These are phyloP conservation scores for Pleoardoris graminearum DNA, from an alignment of 2,329 filamentous ascomycete genomes.

Conservation along the genomic window DNA sequence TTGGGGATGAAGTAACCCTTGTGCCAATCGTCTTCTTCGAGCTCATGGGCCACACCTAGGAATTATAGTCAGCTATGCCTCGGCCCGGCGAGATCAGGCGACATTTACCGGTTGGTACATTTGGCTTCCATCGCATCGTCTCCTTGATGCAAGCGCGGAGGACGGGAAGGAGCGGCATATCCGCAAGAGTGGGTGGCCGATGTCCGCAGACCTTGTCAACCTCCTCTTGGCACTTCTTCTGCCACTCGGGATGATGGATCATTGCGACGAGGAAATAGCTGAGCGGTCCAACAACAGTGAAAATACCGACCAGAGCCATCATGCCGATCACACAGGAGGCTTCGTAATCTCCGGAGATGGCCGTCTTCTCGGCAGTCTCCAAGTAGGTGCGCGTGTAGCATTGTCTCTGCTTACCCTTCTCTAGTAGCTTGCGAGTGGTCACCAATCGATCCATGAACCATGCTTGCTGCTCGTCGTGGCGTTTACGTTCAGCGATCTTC, in stretches of 20 bases:
- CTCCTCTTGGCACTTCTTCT: conserved; percentile 40
- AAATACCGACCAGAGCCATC: conserved; percentile 46
- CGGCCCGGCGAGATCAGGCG: conserved; percentile 5
- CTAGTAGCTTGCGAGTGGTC: conserved; percentile 39
- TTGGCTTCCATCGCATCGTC: conserved; percentile 52
- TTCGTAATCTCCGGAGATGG: conserved; percentile 44
- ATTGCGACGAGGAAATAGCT: conserved; percentile 46
- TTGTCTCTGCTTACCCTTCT: conserved; percentile 36
- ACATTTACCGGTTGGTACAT: conserved; percentile 48
- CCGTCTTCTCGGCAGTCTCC: conserved; percentile 46
- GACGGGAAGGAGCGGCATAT: conserved; percentile 49
- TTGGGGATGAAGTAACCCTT: conserved; percentile 56
- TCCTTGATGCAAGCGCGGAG: conserved; percentile 54
- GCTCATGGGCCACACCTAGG: conserved; percentile 55
- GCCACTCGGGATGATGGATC: conserved; percentile 44
- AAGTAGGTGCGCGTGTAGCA: conserved; percentile 41
- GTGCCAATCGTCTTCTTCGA: conserved; percentile 56
- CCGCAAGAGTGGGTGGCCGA: conserved; percentile 36
- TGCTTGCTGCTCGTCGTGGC: conserved; percentile 57
- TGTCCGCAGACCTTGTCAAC: conserved; percentile 34
- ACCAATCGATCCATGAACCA: conserved; percentile 58
- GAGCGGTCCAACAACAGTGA: conserved; percentile 44
- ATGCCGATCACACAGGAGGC: conserved; percentile 46
- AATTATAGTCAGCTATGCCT: neutral
- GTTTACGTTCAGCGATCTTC: conserved; percentile 57